These are phyloP conservation scores for Microsporum audouinii DNA, from an alignment of 2,329 filamentous ascomycete genomes.

Conservation along the genomic window DNA sequence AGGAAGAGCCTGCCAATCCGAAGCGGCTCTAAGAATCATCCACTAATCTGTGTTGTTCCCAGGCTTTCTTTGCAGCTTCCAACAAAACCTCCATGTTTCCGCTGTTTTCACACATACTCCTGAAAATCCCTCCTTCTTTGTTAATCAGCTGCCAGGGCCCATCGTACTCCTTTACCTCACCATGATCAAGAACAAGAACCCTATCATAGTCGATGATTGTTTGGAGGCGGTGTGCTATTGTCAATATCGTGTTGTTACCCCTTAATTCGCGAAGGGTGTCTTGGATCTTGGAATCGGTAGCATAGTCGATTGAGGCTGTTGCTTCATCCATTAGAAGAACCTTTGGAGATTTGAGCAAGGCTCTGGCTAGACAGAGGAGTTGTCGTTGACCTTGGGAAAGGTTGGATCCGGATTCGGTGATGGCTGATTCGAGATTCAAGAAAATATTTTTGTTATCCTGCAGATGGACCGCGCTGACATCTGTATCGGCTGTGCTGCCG, in stretches of 20 bases:
- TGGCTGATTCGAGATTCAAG: constrained; percentile 67
- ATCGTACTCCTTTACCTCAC: constrained; percentile 76
- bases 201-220: constrained; percentile 99
- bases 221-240: constrained; percentile 87
- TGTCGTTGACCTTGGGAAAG: constrained; percentile 93
- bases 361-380: constrained; percentile 82
- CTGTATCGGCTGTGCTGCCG: constrained; percentile 1
- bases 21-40: constrained; percentile 27
- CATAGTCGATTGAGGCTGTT: constrained; percentile 93
- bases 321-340: constrained; percentile 99
- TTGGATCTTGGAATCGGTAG: constrained; percentile 90
- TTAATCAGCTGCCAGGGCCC: constrained; percentile 73
- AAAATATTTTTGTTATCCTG: constrained; percentile 89
- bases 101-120: constrained; percentile 57
- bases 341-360: constrained; percentile 79
- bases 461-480: constrained; percentile 10
- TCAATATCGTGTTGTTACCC: constrained; percentile 73
- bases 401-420: constrained; percentile 86
- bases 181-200: constrained; percentile 86
- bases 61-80: constrained; percentile 43
- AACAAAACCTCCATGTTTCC: constrained; percentile 50
- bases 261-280: constrained; percentile 87
- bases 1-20: too few species aligned
- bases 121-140: constrained; percentile 56
- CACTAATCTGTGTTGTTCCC: constrained; percentile 37